A percentile compares a stretch with the other conserved stretches of the same genome.
These are phyloP conservation scores for Xylaria hypoxylon DNA, from an alignment of 2,329 filamentous ascomycete genomes.

Conservation along the genomic window DNA sequence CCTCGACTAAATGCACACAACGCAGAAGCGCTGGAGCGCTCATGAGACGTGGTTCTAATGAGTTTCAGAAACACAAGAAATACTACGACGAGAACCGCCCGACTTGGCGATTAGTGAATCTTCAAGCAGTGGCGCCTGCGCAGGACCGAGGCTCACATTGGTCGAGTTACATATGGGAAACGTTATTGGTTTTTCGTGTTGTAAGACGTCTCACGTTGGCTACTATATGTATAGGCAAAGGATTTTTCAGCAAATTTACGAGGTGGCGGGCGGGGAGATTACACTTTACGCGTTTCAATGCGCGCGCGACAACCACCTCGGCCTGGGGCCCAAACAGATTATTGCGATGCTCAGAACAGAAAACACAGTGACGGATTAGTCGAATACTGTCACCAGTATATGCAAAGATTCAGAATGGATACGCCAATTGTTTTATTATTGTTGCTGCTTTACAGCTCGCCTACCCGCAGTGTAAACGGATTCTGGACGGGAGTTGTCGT, in stretches of 20 bases:
- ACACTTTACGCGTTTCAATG: not conserved
- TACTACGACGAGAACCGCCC: not conserved
- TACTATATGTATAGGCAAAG: constrained; percentile 2
- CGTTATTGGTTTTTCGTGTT: not conserved
- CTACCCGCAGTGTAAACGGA: no score
- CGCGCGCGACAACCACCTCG: not conserved
- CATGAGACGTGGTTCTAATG: not conserved
- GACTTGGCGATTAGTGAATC: not conserved
- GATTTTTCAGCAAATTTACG: not conserved
- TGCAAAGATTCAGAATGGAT: no score
- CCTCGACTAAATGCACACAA: constrained; percentile 11
- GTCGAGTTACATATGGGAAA: not conserved
- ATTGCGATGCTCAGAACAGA: not conserved
- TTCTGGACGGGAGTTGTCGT: no score
- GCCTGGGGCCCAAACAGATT: not conserved
- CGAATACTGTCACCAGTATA: not conserved
- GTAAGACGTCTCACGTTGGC: not conserved
- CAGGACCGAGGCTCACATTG: not conserved
- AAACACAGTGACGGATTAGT: not conserved
- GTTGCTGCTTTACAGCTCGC: no score
- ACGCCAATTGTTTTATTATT: no score
- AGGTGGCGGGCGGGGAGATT: not conserved
- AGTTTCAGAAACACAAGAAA: constrained; percentile 13
- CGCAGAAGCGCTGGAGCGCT: not conserved
- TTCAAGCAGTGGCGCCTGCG: not conserved